Conservation (phyloP, 2,329 filamentous ascomycete genomes). For the Pseudogymnoascus sp. region DNA sequence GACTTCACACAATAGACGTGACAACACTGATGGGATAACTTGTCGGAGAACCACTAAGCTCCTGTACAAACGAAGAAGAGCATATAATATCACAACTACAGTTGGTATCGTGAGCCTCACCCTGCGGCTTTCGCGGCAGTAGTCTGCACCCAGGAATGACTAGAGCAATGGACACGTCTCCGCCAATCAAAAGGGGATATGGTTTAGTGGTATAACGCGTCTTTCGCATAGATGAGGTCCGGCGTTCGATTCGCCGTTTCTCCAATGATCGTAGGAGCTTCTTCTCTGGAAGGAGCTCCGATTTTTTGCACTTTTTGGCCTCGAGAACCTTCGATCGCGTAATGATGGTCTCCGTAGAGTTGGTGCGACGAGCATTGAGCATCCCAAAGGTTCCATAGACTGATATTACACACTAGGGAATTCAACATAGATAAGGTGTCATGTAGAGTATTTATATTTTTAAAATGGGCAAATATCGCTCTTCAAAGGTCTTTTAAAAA, state of each 20-base stretch:
- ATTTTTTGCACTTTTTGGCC: not conserved
- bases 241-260: conserved; percentile 9
- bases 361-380: not conserved
- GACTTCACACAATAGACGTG: not conserved
- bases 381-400: not conserved
- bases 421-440: not conserved
- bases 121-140: not conserved
- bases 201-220: conserved; percentile 9
- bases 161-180: not conserved
- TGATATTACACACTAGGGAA: not conserved
- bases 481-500: not conserved
- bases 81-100: not conserved
- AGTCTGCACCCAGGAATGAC: not conserved
- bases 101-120: not conserved
- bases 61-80: not conserved
- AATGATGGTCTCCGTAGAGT: not conserved
- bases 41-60: not conserved
- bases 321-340: not conserved
- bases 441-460: not conserved
- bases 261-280: conserved; percentile 2
- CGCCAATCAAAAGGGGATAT: conserved; percentile 9
- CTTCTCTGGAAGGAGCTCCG: not conserved
- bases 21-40: too few relatives aligned
- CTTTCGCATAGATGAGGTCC: conserved; percentile 9
- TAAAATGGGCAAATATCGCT: not conserved